Evolutionary conservation across 306 rosid genomes (phyloP), one percentile per base, ranked within the genome.

Genomic region (Sindora glabra): DNA sequence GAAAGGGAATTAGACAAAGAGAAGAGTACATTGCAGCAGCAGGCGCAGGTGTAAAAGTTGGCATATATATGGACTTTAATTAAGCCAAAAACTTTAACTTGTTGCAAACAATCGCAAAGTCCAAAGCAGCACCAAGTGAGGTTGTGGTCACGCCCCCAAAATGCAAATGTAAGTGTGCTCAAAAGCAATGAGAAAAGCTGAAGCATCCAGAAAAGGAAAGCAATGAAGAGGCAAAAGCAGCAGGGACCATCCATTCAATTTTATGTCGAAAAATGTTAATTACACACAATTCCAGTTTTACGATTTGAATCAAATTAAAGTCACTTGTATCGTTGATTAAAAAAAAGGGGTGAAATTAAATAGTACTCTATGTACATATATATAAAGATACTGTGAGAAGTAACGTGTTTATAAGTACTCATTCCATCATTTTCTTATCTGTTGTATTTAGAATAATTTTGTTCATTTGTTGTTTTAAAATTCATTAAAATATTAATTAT

Each of bases 201-300:
- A 61, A 56, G 82, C 83, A 77, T 69, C 62, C 30, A 33, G 49
- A 74, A 73, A 68, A 66, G 67, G 72, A 69, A 56, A 67, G 67
- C 23, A 51, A 48, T 33, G 11, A 19, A 18, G 2, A n/a, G n/a
- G n/a, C n/a, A n/a, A n/a, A n/a, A n/a, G 52, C 37, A 44, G 60
- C 56, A 56, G 79, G 85, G 74, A 80, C 76, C 79, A 73, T 41
- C 4, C 55, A 45, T 50, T 63, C 62, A 46, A 69, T 65, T 69
- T 64, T n/a, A n/a, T n/a, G n/a, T n/a, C n/a, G n/a, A n/a, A n/a
- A n/a, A n/a, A n/a, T n/a, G n/a, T n/a, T n/a, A n/a, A n/a, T n/a
- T n/a, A n/a, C n/a, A n/a, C n/a, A n/a, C n/a, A n/a, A n/a, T n/a
- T n/a, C n/a, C n/a, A n/a, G n/a, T n/a, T n/a, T n/a, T n/a, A n/a